Evolutionary conservation across 2,329 filamentous ascomycete species (phyloP).

Genomic region (Microdochium paspali): DNA sequence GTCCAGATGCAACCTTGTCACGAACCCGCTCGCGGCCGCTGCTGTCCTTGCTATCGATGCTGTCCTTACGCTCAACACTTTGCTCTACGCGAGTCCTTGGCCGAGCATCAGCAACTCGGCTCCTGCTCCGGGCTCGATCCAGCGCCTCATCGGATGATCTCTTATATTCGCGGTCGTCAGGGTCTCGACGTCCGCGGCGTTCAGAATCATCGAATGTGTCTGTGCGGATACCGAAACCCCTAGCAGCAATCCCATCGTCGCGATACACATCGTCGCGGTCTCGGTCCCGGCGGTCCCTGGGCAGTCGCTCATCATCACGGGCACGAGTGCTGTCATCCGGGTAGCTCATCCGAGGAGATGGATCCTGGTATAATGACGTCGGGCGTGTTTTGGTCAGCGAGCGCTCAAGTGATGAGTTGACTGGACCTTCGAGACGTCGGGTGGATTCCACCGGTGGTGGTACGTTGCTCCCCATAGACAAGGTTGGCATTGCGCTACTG

Average conservation of each 20-base stretch:
- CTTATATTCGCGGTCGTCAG: conserved; percentile 17
- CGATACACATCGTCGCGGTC: conserved; percentile 31
- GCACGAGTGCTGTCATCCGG: conserved; percentile 38
- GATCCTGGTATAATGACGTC: conserved; percentile 45
- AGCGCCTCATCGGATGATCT: conserved; percentile 18
- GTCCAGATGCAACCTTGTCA: conserved; percentile 37
- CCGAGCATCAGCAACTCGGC: conserved; percentile 11
- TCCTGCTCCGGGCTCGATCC: conserved; percentile 12
- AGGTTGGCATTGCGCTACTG: conserved; percentile 34
- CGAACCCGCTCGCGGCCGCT: conserved; percentile 31
- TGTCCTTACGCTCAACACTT: conserved; percentile 14
- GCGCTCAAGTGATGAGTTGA: conserved; percentile 22
- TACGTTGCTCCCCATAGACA: conserved; percentile 29
- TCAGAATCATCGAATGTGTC: conserved; percentile 23
- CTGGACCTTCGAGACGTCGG: conserved; percentile 22
- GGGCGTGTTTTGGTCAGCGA: conserved; percentile 28
- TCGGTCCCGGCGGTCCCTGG: conserved; percentile 30
- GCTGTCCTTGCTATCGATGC: conserved; percentile 26
- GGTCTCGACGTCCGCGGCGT: conserved; percentile 22
- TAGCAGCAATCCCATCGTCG: conserved; percentile 34
- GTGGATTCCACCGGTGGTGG: conserved; percentile 23
- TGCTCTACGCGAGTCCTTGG: conserved; percentile 14
- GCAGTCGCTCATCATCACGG: conserved; percentile 35
- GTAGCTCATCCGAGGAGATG: conserved; percentile 29
- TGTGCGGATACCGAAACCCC: conserved; percentile 44